Conservation (phyloP, 1,139 yeast species). For the Pichia sp. region DNA sequence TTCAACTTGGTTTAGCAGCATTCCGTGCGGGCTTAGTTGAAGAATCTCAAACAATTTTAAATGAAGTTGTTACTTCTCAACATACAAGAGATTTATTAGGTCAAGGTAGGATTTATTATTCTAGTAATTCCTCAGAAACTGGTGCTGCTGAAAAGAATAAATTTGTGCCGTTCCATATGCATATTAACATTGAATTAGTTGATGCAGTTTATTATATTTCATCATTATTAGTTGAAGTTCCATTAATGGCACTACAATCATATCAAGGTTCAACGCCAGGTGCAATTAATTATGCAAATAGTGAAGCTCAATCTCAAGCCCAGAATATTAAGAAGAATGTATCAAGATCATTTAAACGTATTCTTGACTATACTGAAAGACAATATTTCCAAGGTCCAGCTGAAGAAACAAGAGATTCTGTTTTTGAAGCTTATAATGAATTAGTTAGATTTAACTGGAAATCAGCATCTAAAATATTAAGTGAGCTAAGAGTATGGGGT, state of each 20-base stretch:
- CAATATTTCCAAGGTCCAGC: conserved; percentile 98
- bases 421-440: conserved; percentile 88
- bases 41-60: conserved; percentile 83
- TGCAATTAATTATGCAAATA: conserved; percentile 42
- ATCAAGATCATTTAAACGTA: conserved; percentile 78
- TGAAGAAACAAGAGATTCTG: conserved; percentile 90
- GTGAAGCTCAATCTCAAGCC: conserved; percentile 24
- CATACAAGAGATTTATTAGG: conserved; percentile 91
- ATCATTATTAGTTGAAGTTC: conserved; percentile 86
- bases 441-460: conserved; percentile 90
- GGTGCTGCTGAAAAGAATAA: conserved; percentile 56
- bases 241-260: conserved; percentile 53
- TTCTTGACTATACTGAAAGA: conserved; percentile 88
- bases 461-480: conserved; percentile 63
- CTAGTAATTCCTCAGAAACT: conserved; percentile 29
- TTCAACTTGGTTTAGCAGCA: conserved; percentile 93
- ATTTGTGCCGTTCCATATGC: conserved; percentile 96
- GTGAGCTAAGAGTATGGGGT: conserved; percentile 82
- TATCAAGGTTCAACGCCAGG: conserved; percentile 17
- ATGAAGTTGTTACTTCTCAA: conserved; percentile 81
- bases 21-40: conserved; percentile 83
- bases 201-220: conserved; percentile 92
- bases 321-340: conserved; percentile 30
- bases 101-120: conserved; percentile 77
- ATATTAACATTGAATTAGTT: conserved; percentile 88